These are phyloP conservation scores for Phylloporus sp. DNA, from an alignment of 768 basidiomycete genomes.

Conservation along the genomic window DNA sequence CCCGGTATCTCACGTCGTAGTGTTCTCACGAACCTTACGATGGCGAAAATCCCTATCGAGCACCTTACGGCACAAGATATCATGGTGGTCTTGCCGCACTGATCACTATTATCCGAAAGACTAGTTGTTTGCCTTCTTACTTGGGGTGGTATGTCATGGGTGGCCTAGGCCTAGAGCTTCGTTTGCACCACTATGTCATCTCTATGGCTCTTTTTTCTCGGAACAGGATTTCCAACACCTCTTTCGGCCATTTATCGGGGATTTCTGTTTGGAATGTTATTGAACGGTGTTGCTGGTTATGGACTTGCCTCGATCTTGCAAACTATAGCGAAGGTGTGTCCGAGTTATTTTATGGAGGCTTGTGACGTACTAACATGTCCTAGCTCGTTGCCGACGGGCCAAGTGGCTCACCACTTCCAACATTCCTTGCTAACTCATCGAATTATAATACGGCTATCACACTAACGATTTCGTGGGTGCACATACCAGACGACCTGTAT, in stretches of 20 bases:
- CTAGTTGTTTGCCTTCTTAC: constrained; percentile 79
- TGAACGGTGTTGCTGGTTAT: constrained; percentile 76
- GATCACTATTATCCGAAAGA: constrained; percentile 71
- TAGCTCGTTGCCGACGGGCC: constrained; percentile 74
- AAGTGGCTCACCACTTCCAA: constrained; percentile 63
- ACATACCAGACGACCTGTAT: constrained; percentile 33
- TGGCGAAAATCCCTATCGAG: constrained; percentile 70
- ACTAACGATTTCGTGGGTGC: constrained; percentile 54
- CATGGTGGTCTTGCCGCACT: constrained; percentile 63
- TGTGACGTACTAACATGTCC: constrained; percentile 1
- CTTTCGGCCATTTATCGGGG: constrained; percentile 78
- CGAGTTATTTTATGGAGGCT: neutral
- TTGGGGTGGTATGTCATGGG: constrained; percentile 68
- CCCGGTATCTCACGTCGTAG: constrained; percentile 74
- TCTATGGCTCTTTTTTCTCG: constrained; percentile 72
- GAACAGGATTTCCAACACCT: constrained; percentile 78
- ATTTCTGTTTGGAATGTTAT: constrained; percentile 76
- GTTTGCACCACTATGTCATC: constrained; percentile 82
- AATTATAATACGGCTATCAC: constrained; percentile 56
- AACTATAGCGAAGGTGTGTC: constrained; percentile 62
- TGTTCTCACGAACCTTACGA: constrained; percentile 76
- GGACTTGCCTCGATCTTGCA: constrained; percentile 79
- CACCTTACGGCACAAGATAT: constrained; percentile 72
- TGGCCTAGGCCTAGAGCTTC: constrained; percentile 60
- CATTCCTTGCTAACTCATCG: constrained; percentile 72